Percentiles rank a stretch among this genome's conserved stretches.
phyloP scores from a whole-genome alignment of 352 stramenopile species.

The Globisporangium irregulare region DNA sequence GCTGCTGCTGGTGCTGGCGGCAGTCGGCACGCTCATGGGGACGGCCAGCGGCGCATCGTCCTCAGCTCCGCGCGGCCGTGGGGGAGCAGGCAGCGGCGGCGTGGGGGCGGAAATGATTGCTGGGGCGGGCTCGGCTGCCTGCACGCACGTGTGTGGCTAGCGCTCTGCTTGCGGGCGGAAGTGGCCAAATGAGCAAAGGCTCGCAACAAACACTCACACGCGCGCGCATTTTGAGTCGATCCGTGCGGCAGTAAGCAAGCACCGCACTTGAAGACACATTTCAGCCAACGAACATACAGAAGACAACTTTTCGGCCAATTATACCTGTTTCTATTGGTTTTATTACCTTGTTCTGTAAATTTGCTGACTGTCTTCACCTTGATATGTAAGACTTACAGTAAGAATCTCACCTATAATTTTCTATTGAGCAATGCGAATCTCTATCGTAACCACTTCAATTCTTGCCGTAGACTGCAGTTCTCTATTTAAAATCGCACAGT shows the following conservation, averaged over 20 bases:
- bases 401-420: not conserved
- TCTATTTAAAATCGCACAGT: not conserved
- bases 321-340: not conserved
- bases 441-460: not conserved
- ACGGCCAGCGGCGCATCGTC: constrained; percentile 14
- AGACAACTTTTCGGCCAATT: not conserved
- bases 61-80: constrained; percentile 16
- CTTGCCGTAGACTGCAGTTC: not conserved
- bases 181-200: constrained; percentile 4
- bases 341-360: not conserved
- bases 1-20: not conserved
- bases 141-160: constrained; percentile 1
- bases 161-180: not conserved
- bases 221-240: not conserved
- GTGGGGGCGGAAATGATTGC: constrained; percentile 12
- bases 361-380: not conserved
- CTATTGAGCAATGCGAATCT: not conserved
- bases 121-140: constrained; percentile 6
- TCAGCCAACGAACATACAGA: not conserved
- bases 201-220: not conserved
- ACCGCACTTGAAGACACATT: not conserved
- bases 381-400: not conserved
- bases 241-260: not conserved
- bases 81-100: constrained; percentile 12
- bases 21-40: not conserved